Base-by-base conservation (phyloP, 768 basidiomycete genomes). In the Pleurotus pulmonarius region DNA sequence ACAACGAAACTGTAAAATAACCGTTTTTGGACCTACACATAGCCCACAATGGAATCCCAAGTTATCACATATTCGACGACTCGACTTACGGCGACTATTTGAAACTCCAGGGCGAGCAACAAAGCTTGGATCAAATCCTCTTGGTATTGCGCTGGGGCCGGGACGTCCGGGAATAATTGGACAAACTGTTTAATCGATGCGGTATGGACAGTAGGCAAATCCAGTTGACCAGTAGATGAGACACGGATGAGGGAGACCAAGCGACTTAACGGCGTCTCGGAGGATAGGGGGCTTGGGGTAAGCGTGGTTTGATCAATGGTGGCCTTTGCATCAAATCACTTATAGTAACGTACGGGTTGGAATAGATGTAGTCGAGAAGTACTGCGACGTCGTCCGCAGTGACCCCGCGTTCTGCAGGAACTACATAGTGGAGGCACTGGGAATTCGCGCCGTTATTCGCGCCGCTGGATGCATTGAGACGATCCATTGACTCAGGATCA, bases 1-100 rank as follows among this genome's bases (percentile, higher is more conserved):
- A 83, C 83, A 58, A 87, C 78, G 25, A 88, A 72, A 62, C 75
- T 80, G 66, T 91, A 90, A 56, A 85, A 75, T 26, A 88, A 70
- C 4, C 81, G 76, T 59, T 88, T 89, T 65, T 77, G 78, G 53
- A 83, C 75, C 86, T 87, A 57, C 12, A 18, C 29, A 34, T 34
- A 34, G 8, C 29, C 15, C 37, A 34, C 29, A 43, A 16, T 55
- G 15, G 37, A 16, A n/a, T 49, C 48, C 49, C 24, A 22, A 43
- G 43, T 15, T 6, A 46, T 24, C 26, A 38, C 40, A 20, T 5
- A 22, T 15, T 22, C 26, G 46, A 52, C 51, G 20, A 26, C 18
- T 44, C 12, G 34, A 74, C 85, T 63, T 61, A 88, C 87, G 3
- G 74, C 70, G n/a, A 61, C 49, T 41, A 87, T 67, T 38, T 73